Evolutionary conservation across 2,329 filamentous ascomycete species (phyloP).

Genomic region (Trichophyton rubrum): DNA sequence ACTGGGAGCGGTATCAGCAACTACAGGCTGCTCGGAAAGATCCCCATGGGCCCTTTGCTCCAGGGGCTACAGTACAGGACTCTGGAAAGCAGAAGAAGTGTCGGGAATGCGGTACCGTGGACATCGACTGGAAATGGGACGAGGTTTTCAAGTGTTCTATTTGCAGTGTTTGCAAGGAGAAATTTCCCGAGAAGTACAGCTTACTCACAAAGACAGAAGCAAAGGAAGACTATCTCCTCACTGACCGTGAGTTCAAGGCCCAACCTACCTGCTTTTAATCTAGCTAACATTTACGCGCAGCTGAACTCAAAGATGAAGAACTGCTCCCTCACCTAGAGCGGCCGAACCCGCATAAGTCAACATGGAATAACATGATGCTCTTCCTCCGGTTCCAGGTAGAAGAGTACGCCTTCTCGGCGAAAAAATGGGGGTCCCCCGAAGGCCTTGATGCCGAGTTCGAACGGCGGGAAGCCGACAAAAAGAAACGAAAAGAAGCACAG

Average conservation of each 20-base stretch:
- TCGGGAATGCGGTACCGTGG: conserved; percentile 65
- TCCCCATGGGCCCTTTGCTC: conserved; percentile 75
- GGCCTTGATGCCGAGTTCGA: conserved; percentile 82
- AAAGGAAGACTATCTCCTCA: conserved; percentile 86
- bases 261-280: neutral
- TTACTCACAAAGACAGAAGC: conserved; percentile 94
- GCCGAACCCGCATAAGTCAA: conserved; percentile 89
- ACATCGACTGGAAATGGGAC: conserved; percentile 93
- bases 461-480: conserved; percentile 64
- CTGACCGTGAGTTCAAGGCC: conserved; percentile 54
- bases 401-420: conserved; percentile 68
- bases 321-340: conserved; percentile 76
- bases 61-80: conserved; percentile 63
- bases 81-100: conserved; percentile 59
- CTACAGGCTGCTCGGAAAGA: conserved; percentile 58
- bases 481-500: conserved; percentile 75
- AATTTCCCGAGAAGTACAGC: conserved; percentile 81
- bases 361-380: conserved; percentile 98
- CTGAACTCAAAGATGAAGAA: conserved; percentile 79
- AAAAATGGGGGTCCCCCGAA: conserved; percentile 83
- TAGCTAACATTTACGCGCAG: conserved; percentile 29
- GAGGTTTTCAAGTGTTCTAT: conserved; percentile 66
- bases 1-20: conserved; percentile 80
- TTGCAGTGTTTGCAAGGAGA: conserved; percentile 79
- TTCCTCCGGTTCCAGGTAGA: conserved; percentile 91